These are phyloP conservation scores for Neurospora sp. DNA, from an alignment of 495 filamentous ascomycete genomes.

Conservation along the genomic window DNA sequence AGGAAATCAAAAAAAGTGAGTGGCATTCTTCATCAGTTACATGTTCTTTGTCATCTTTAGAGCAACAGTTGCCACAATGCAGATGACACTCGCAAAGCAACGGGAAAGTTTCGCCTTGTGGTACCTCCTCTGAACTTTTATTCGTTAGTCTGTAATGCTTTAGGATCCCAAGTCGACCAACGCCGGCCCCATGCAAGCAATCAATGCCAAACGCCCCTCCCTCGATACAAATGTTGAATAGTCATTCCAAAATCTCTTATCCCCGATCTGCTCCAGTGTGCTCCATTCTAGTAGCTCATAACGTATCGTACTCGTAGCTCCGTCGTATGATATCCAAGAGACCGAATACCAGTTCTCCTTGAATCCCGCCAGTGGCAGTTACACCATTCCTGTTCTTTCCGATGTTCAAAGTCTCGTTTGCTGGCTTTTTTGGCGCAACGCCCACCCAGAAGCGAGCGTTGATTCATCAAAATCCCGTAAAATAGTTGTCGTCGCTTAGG, in stretches of 20 bases:
- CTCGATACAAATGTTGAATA: not conserved
- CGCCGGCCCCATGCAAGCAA: not conserved
- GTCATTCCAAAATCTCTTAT: not conserved
- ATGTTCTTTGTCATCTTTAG: not conserved
- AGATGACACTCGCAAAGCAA: not conserved
- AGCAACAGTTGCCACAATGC: not conserved
- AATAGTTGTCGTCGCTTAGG: not conserved
- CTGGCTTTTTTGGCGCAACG: not conserved
- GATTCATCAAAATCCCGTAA: not conserved
- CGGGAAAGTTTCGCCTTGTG: not conserved
- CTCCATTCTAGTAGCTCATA: not conserved
- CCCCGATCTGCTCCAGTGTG: not conserved
- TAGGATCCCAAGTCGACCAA: not conserved
- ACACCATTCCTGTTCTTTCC: not conserved
- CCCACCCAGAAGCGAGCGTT: not conserved
- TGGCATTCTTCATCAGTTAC: not conserved
- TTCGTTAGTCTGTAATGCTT: not conserved
- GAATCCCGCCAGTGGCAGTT: not conserved
- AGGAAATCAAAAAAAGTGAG: not conserved
- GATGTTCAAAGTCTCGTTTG: not conserved
- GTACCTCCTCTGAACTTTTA: not conserved
- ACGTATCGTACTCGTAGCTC: not conserved
- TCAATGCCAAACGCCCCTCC: not conserved
- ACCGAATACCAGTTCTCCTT: not conserved
- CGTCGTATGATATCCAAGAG: not conserved